These are phyloP conservation scores for Debaryomyces prosopidis DNA, from an alignment of 805 yeast genomes.

Conservation along the genomic window DNA sequence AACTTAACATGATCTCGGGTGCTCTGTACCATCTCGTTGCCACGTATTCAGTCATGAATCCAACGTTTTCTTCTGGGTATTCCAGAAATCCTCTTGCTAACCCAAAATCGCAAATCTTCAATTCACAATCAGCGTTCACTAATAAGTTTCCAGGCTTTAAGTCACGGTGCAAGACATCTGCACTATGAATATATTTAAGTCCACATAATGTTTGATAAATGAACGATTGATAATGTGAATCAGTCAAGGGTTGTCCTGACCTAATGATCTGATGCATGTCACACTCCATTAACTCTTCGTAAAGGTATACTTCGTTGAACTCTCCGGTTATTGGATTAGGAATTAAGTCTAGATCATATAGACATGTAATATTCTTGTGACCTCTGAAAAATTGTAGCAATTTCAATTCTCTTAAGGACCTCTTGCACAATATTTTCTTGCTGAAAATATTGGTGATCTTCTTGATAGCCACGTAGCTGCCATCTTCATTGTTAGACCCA, in stretches of 20 bases:
- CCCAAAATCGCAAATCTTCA: conserved; percentile 96
- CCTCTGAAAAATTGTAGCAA: conserved; percentile 91
- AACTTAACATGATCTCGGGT: conserved; percentile 94
- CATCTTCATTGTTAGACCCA: conserved; percentile 40
- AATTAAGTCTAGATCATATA: conserved; percentile 91
- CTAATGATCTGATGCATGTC: conserved; percentile 97
- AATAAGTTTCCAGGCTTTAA: conserved; percentile 90
- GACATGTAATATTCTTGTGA: conserved; percentile 92
- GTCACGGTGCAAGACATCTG: conserved; percentile 92
- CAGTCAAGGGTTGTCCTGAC: conserved; percentile 90
- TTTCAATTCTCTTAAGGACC: conserved; percentile 90
- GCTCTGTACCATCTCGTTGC: conserved; percentile 99
- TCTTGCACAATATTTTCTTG: conserved; percentile 85
- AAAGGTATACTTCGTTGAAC: conserved; percentile 88
- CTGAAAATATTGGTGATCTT: conserved; percentile 93
- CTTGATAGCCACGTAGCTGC: conserved; percentile 79
- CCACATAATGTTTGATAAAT: conserved; percentile 92
- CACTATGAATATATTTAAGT: conserved; percentile 82
- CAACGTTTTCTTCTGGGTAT: conserved; percentile 81
- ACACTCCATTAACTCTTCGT: conserved; percentile 97
- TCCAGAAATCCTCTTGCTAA: conserved; percentile 88
- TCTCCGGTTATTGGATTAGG: conserved; percentile 59
- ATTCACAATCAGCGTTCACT: conserved; percentile 95
- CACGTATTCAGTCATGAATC: conserved; percentile 95
- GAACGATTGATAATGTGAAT: conserved; percentile 92